phyloP scores from a whole-genome alignment of 805 yeast genomes.

The Yueomyces sp. region DNA sequence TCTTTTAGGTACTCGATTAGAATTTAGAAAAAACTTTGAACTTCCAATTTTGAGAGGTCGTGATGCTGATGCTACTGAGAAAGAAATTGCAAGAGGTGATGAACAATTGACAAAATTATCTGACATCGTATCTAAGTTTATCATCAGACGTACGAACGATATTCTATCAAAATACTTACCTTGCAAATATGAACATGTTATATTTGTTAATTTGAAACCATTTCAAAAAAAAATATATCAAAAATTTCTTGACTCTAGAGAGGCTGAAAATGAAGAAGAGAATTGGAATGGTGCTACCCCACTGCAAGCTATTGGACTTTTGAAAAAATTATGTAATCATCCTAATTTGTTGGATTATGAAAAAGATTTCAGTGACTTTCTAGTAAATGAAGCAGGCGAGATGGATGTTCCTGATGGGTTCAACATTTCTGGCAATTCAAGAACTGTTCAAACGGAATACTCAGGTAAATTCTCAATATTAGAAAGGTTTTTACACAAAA shows the following conservation, averaged over 20 bases:
- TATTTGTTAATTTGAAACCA: constrained; percentile 75
- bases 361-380: constrained; percentile 32
- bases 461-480: constrained; percentile 82
- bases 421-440: constrained; percentile 12
- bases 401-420: constrained; percentile 64
- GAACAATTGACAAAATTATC: constrained; percentile 57
- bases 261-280: constrained; percentile 41
- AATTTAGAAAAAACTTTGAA: constrained; percentile 79
- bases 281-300: constrained; percentile 39
- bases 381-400: constrained; percentile 44
- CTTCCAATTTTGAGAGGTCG: constrained; percentile 68
- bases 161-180: constrained; percentile 88
- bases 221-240: constrained; percentile 61
- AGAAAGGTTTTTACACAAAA: constrained; percentile 70
- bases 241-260: constrained; percentile 69
- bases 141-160: constrained; percentile 91
- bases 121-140: constrained; percentile 70
- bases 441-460: constrained; percentile 62
- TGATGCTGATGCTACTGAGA: constrained; percentile 79
- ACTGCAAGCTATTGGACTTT: constrained; percentile 72
- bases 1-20: constrained; percentile 66
- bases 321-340: constrained; percentile 88
- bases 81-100: constrained; percentile 59
- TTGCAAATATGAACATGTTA: constrained; percentile 90
- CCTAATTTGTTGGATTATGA: constrained; percentile 74